Evolutionary conservation across 495 filamentous ascomycete genomes (phyloP).

Genomic region (Aspergillus avenaceus): DNA sequence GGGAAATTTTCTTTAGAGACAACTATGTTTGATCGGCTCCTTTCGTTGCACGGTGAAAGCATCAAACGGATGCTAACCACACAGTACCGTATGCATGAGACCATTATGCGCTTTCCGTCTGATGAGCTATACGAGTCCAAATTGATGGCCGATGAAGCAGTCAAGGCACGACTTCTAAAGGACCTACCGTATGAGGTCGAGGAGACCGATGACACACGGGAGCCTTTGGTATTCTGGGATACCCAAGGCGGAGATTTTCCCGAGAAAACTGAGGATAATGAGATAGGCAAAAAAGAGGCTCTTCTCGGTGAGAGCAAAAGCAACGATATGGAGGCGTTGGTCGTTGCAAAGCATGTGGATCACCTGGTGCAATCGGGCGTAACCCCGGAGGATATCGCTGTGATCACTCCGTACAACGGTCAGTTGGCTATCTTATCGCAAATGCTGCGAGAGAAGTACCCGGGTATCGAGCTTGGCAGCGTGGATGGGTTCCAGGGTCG

Average conservation of each 20-base stretch:
- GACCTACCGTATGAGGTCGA: slow-evolving; percentile 75
- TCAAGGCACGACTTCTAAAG: slow-evolving; percentile 68
- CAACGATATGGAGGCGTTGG: slow-evolving; percentile 84
- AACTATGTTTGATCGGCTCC: slow-evolving; percentile 86
- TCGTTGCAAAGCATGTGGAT: slow-evolving; percentile 72
- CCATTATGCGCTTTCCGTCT: slow-evolving; percentile 93
- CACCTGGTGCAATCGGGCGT: slow-evolving; percentile 76
- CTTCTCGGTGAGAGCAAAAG: slow-evolving; percentile 83
- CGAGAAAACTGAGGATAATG: slow-evolving; percentile 53
- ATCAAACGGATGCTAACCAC: slow-evolving; percentile 97
- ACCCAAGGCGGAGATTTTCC: slow-evolving; percentile 92
- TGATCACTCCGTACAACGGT: slow-evolving; percentile 95
- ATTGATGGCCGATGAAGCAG: slow-evolving; percentile 72
- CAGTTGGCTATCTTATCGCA: slow-evolving; percentile 77
- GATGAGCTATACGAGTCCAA: slow-evolving; percentile 78
- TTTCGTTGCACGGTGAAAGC: slow-evolving; percentile 71
- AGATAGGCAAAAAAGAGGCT: slow-evolving; percentile 45
- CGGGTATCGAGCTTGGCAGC: slow-evolving; percentile 84
- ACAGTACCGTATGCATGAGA: slow-evolving; percentile 97
- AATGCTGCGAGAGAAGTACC: slow-evolving; percentile 70
- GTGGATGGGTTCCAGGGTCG: slow-evolving; percentile 97
- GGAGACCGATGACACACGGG: slow-evolving; percentile 81
- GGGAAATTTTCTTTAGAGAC: slow-evolving; percentile 62
- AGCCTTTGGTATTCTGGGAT: slow-evolving; percentile 90
- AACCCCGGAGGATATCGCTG: slow-evolving; percentile 75